Base-by-base conservation (phyloP, 2,329 filamentous ascomycete genomes). In the Fusarium devonianum region DNA sequence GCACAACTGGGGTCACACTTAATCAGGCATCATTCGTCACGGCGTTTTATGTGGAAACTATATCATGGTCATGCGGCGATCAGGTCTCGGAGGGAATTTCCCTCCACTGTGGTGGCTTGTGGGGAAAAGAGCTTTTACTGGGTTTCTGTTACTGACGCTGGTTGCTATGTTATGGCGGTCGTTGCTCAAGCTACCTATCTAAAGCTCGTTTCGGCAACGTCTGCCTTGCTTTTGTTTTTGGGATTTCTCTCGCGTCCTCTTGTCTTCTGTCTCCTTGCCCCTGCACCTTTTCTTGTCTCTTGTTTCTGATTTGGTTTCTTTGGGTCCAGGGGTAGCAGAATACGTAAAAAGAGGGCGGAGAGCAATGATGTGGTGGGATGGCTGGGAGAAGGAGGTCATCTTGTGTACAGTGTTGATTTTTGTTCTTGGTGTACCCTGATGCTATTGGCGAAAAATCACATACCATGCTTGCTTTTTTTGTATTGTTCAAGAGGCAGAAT, bases 61-160 rank as follows among this genome's bases (percentile, higher is more conserved):
- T 70, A 73, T 73, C 70, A 73, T 68, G 70, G 68, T 68, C 66
- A 69, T 69, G 69, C 56, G 71, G 70, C 69, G 71, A 73, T 69
- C 57, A 53, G 67, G 66, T 68, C 61, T 64, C 58, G 56, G 59
- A 53, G 67, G 62, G 49, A 58, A 63, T 52, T 60, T 63, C 53
- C 53, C 62, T 62, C 56, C 53, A 59, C 54, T 55, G 62, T 59
- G 62, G 64, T 65, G 67, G 65, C 63, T 63, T 65, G 43, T 58
- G 66, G 62, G 62, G 64, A 70, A 69, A 69, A 68, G 66, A 67
- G 58, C 56, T 56, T 49, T 54, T 51, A 28, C 62, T 56, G 49
- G 45, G 36, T 51, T 58, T 59, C 56, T 59, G 48, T 55, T 50
- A 43, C 40, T 57, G 36, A 57, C 36, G 52, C 42, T 60, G 56